Base-by-base conservation (phyloP, 139 green algal species). In the Chlorella sp. region DNA sequence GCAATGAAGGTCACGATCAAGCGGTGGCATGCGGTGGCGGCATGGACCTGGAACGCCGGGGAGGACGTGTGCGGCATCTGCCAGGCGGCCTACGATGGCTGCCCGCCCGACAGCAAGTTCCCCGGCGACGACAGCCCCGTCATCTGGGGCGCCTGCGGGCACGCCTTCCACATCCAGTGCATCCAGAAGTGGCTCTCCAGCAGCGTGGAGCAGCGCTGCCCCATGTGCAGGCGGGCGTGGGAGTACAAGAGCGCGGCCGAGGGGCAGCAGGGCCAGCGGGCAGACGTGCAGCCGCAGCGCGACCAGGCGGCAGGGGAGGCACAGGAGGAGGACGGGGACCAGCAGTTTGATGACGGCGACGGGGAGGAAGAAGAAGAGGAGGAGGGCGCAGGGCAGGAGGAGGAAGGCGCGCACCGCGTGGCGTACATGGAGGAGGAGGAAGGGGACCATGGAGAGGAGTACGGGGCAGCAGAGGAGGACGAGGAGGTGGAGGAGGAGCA, bases 31-130 rank as follows among this genome's bases (percentile, higher is more conserved):
- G 85, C 73, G 1, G 86, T 93, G 3, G 88, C 81, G 1, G 75
- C 77, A 1, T 93, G 88, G 88, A 90, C 86, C 0, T 93, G 88
- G 88, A 80, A 87, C 35, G 84, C 81, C 23, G 86, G 86, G 26
- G 83, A 88, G 23, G 88, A 91, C 49, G 78, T 91, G 20, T 93
- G 88, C 51, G 88, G 83, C 31, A 92, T 92, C 62, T 92, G 87
- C 72, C 75, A 80, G 2, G 80, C 63, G 26, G 71, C 85, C 0
- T 91, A 87, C 67, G 87, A 92, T 69, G 85, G 85, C 14, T 91
- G 87, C 68, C 78, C 83, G 0, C 87, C 87, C 3, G 87, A 91
- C 24, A 76, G 76, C 51, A 90, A 89, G 74, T 91, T 85, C 60
- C 87, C 87, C 22, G 87, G 87, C 2, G 87, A 92, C 67, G 87